Base-by-base conservation (phyloP, 176 grass and related monocot genomes). In the Avena sativa region DNA sequence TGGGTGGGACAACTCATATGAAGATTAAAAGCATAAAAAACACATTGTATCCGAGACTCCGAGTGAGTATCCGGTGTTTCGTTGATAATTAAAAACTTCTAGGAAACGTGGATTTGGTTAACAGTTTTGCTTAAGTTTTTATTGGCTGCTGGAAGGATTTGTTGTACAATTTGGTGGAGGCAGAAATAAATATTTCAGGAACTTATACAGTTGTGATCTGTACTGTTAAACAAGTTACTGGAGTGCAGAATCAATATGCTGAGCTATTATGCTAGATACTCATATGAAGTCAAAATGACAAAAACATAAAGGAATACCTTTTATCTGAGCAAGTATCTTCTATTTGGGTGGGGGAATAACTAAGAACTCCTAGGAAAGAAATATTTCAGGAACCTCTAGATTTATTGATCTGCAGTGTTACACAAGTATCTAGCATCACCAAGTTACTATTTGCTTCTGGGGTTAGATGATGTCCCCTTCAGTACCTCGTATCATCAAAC, bases 401-500 rank as follows among this genome's bases (percentile, higher is more conserved):
- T 40, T 43, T 56, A 1, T 79, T 79, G 20, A 79, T 83, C 49
- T 70, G 58, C 40, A 75, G 13, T 57, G 58, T 63, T 81, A 26
- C 30, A 63, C 25, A 57, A 32, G 44, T 84, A 80, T 60, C 67
- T 74, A 58, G 43, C 65, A 58, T 50, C 17, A 51, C 19, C 52
- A 44, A n/a, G n/a, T 79, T 43, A 43, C 40, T 43, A 78, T n/a
- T 72, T 87, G 3, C 75, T 84, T 87, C 13, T 46, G 19, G 46
- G 30, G 55, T 58, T 71, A 73, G 47, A 78, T 55, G 32, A 51
- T 32, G 44, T 83, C 10, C 9, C 62, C 15, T 71, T 83, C 34
- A 48, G 74, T 47, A 26, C 20, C n/a, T 25, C 46, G 50, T 43
- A 61, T 44, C 13, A 61, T 40, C 71, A 71, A n/a, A 38, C 36